Evolutionary conservation across 2,329 filamentous ascomycete genomes (phyloP), one percentile per base, ranked within the genome.

Genomic region (Bipolaris bicolor): DNA sequence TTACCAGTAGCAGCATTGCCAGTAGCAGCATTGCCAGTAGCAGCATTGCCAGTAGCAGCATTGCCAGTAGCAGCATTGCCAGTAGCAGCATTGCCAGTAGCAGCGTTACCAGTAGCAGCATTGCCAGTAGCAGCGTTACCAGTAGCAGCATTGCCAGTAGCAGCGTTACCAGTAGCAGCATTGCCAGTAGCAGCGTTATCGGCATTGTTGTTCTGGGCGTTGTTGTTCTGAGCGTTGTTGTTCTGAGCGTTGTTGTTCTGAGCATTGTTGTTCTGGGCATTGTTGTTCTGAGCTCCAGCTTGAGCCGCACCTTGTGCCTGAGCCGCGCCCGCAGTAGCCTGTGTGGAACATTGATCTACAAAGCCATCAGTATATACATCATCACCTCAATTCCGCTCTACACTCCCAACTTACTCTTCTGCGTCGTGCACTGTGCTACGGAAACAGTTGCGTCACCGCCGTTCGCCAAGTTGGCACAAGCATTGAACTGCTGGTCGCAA

Each of bases 401-500:
- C 1, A 26, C 7, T 36, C 7, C 1, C 2, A 20, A 66, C 67
- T 57, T 44, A 73, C 72, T 62, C 66, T 86, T 79, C 75, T 89
- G 87, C 4, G 76, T 67, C 60, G 82, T 78, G 77, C 87, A 89
- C 54, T 87, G 81, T n/a, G 68, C 61, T 26, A 83, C 73, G 3
- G 74, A 77, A 57, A 79, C 70, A 39, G 78, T 79, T 3, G 69
- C 62, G 20, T 67, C 50, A 49, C 85, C 83, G 11, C 76, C 65
- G 72, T 88, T 88, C 55, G 83, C 83, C 26, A 81, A 81, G 61
- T 86, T 76, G 11, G 83, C 78, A 67, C 87, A 90, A 3, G 72
- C 75, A 66, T 88, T 88, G 77, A 86, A 83, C 77, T 89, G 85
- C 57, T 87, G 82, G 59, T 86, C 82, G 69, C 87, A 90, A 34